These are phyloP conservation scores for Metschnikowia aberdeeniae DNA, from an alignment of 805 yeast genomes.

Conservation along the genomic window DNA sequence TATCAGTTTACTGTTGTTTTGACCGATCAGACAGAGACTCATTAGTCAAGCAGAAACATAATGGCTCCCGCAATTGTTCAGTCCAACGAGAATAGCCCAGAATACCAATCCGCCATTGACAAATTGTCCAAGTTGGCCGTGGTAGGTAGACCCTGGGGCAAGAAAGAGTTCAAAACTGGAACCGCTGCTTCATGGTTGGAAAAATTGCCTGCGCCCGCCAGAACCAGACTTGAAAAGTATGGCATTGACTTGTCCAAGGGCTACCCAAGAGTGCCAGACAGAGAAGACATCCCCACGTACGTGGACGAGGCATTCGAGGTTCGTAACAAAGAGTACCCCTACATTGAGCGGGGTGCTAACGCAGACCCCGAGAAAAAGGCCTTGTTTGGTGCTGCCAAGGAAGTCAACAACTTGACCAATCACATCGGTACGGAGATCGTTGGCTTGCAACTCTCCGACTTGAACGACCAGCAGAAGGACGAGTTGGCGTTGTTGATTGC, in stretches of 20 bases:
- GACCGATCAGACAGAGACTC: neutral
- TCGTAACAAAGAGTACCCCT: slow-evolving; percentile 23
- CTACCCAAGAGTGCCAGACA: slow-evolving; percentile 24
- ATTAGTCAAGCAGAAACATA: neutral
- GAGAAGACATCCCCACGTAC: slow-evolving; percentile 22
- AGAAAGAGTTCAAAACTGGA: slow-evolving; percentile 13
- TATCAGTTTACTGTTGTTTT: neutral
- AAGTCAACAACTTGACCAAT: slow-evolving; percentile 27
- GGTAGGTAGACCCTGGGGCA: slow-evolving; percentile 10
- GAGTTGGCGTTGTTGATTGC: slow-evolving; percentile 30
- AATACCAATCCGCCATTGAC: slow-evolving; percentile 8
- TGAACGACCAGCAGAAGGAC: slow-evolving; percentile 27
- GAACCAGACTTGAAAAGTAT: slow-evolving; percentile 22
- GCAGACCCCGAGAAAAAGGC: slow-evolving; percentile 32
- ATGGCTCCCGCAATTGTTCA: slow-evolving; percentile 7
- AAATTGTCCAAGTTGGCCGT: slow-evolving; percentile 11
- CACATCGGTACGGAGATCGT: slow-evolving; percentile 31
- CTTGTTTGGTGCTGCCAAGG: slow-evolving; percentile 28
- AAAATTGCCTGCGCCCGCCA: slow-evolving; percentile 21
- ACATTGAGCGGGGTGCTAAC: slow-evolving; percentile 24
- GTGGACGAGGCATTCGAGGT: slow-evolving; percentile 24
- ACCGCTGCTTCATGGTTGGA: slow-evolving; percentile 16
- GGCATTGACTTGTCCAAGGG: slow-evolving; percentile 26
- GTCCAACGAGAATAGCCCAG: slow-evolving; percentile 3
- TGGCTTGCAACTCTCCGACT: slow-evolving; percentile 27